Evolutionary conservation across 75 land plant species (phyloP).

Genomic region (Sequoiadendron giganteum): DNA sequence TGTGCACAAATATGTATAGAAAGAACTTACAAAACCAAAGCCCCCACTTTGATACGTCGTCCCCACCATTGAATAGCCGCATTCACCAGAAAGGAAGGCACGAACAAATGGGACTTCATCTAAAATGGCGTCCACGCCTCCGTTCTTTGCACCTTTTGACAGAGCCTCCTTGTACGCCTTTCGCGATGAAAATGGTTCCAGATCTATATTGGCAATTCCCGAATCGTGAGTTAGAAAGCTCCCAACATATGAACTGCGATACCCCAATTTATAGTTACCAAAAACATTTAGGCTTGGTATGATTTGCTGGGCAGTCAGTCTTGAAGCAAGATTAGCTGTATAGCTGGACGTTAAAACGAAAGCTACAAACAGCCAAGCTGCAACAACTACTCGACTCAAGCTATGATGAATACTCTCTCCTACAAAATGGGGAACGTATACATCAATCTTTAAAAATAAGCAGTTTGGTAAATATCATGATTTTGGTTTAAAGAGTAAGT

Average conservation of each 20-base stretch:
- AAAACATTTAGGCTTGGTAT: slow-evolving; percentile 30
- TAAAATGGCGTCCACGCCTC: slow-evolving; percentile 65
- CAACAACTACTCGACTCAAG: neutral
- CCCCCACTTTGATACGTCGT: too few species aligned
- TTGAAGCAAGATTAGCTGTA: slow-evolving; percentile 71
- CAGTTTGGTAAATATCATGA: too few species aligned
- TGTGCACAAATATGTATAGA: slow-evolving; percentile 42
- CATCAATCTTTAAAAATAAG: too few species aligned
- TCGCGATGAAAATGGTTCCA: slow-evolving; percentile 20
- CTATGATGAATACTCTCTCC: slow-evolving; percentile 63
- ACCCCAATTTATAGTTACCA: too few species aligned
- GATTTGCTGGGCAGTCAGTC: slow-evolving; percentile 59
- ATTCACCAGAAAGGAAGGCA: too few species aligned
- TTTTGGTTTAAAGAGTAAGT: too few species aligned
- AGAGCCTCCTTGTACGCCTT: slow-evolving; percentile 38
- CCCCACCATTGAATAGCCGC: too few species aligned
- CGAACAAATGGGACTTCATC: slow-evolving; percentile 53
- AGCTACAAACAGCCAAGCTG: too few species aligned
- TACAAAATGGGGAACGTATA: slow-evolving; percentile 9
- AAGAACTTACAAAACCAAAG: slow-evolving; percentile 17
- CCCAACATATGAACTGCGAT: slow-evolving; percentile 8
- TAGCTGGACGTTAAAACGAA: slow-evolving; percentile 35
- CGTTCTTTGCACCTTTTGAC: slow-evolving; percentile 35
- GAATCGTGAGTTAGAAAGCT: neutral
- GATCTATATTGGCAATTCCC: neutral